Evolutionary conservation across 768 basidiomycete genomes (phyloP), one percentile per base, ranked within the genome.

Genomic region (Boletus rubescentipes): DNA sequence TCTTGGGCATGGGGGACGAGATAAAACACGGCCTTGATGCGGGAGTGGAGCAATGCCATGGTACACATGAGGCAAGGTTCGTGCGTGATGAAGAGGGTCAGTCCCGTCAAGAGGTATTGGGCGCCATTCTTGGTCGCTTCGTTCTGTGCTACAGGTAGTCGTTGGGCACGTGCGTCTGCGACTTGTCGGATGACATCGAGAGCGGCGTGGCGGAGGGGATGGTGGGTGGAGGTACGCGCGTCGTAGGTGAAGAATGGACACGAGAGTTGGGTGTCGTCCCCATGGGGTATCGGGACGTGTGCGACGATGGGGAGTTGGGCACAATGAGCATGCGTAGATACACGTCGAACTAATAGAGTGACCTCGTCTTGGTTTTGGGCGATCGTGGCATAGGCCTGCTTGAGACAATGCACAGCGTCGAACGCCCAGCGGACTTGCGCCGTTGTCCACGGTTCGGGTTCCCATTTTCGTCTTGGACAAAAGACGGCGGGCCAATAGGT

Each of bases 51-150:
- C 20, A 98, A 74, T 2, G 94, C 92, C 97, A 98, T 99, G 62
- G 86, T 84, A 70, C 97, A 99, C 92, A 98, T 93, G 52, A 99
- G 81, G 61, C 97, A 99, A 0, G 97, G 97, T 62, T 99, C 97
- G 71, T 99, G 96, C 10, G 93, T 92, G 49, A 85, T 83, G 75
- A 98, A 98, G 23, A 98, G 76, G 2, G 86, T 84, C 16, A 85
- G 79, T 2, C 85, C 84, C 0, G 93, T 98, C 23, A 98, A 78
- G 41, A 98, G 85, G 71, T 99, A 99, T 64, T 89, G 87, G 2
- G 85, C 74, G 14, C 91, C 88, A 60, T 91, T 92, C 49, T 62
- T 69, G 37, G 55, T 37, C 23, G 55, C 58, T 8, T 66, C 72
- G 9, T 20, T 31, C 38, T 53, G 48, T 41, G 49, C 11, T 10